Conservation (phyloP, 2,329 filamentous ascomycete species). For the Xylaria hypoxylon region DNA sequence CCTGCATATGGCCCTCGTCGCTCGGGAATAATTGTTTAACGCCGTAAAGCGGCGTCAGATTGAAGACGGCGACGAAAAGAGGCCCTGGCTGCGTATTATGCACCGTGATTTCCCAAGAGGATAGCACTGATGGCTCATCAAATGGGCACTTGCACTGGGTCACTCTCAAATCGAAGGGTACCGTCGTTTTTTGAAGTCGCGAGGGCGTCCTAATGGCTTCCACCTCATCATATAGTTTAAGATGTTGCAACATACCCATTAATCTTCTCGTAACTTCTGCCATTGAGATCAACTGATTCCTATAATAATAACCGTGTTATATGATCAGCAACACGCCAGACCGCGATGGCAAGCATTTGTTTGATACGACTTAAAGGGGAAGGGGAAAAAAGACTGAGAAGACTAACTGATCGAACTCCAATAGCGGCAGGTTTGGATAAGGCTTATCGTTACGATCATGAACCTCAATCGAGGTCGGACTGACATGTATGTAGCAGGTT, state of each 20-base stretch:
- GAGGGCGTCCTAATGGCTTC: too few species aligned
- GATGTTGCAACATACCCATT: slow-evolving; percentile 3
- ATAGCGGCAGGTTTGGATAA: neutral
- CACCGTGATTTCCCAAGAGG: slow-evolving; percentile 7
- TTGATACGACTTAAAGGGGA: too few species aligned
- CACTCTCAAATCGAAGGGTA: too few species aligned
- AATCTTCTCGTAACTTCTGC: slow-evolving; percentile 3
- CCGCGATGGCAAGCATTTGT: too few species aligned
- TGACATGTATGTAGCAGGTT: slow-evolving; percentile 6
- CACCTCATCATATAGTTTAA: slow-evolving; percentile 5
- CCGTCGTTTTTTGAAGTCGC: too few species aligned
- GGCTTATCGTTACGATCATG: slow-evolving; percentile 5
- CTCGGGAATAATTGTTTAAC: slow-evolving; percentile 6
- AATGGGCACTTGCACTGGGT: neutral
- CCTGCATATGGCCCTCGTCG: neutral
- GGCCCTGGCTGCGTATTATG: slow-evolving; percentile 3
- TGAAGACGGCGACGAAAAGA: slow-evolving; percentile 10
- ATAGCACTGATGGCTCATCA: slow-evolving; percentile 7
- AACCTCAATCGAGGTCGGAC: slow-evolving; percentile 7
- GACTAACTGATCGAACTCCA: too few species aligned
- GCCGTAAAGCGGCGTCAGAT: slow-evolving; percentile 8
- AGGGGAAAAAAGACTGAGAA: too few species aligned
- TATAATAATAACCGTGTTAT: slow-evolving; percentile 7
- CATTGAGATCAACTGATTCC: slow-evolving; percentile 3
- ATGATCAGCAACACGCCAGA: neutral